Percentiles rank a stretch among this genome's conserved stretches.
phyloP scores from a whole-genome alignment of 805 yeast species.

The Candida schatavii region DNA sequence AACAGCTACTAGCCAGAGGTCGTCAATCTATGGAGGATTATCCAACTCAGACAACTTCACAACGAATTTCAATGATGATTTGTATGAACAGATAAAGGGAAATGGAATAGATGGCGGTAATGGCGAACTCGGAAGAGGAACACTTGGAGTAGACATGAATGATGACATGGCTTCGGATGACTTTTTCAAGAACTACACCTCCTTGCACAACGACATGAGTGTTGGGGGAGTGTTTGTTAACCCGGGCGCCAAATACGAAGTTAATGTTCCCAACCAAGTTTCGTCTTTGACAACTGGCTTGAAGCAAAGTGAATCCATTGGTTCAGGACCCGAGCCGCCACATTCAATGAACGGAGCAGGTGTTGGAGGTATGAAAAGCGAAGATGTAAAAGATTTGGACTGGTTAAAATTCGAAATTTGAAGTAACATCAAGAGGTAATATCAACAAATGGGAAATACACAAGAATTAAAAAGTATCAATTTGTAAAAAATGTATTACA shows the following conservation, averaged over 20 bases:
- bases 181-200: slow-evolving; percentile 22
- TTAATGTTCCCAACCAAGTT: slow-evolving; percentile 8
- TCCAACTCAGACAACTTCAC: neutral
- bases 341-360: neutral
- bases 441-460: no score
- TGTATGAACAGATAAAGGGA: neutral
- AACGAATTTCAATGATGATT: slow-evolving; percentile 1
- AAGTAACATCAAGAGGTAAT: neutral
- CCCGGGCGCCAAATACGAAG: slow-evolving; percentile 4
- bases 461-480: no score
- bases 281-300: slow-evolving; percentile 13
- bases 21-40: neutral
- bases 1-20: slow-evolving; percentile 1
- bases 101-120: neutral
- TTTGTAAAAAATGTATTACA: no score
- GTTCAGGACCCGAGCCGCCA: neutral
- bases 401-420: slow-evolving; percentile 24
- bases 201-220: slow-evolving; percentile 13
- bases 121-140: neutral
- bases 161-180: slow-evolving; percentile 11
- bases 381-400: slow-evolving; percentile 17
- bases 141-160: neutral
- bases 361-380: slow-evolving; percentile 3
- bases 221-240: slow-evolving; percentile 9
- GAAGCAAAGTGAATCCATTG: slow-evolving; percentile 6